Evolutionary conservation across 2,329 filamentous ascomycete genomes (phyloP), one percentile per base, ranked within the genome.

Genomic region (Chaetomiaceae sp.): DNA sequence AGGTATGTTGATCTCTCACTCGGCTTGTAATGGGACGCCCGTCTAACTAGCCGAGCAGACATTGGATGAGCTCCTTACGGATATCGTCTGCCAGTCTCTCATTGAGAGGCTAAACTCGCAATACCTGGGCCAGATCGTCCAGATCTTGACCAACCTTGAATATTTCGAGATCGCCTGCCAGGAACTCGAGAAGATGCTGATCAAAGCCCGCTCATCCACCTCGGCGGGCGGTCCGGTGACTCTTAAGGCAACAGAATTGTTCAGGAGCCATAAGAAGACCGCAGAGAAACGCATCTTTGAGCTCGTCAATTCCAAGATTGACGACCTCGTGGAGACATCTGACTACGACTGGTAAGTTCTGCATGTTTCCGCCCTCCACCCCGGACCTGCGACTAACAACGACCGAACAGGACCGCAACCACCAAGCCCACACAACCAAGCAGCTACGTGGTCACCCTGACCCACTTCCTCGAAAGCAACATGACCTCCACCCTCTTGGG

Each of bases 211-310:
- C 46, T 91, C 89, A 7, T 90, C 89, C 6, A 85, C 84, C 12
- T 89, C 88, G 1, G 87, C 88, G 2, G 88, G 89, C 3, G 90
- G 89, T 0, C 87, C 90, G 0, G 82, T 96, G 51, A 83, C 84
- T 4, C 77, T 97, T 5, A 81, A 80, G 23, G 94, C 95, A 0
- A 97, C 94, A 0, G 87, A 90, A 60, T 82, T 89, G 55, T 99
- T 99, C 69, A 81, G 84, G 37, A 85, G 81, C 64, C 91, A 95
- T 67, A 96, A 96, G 72, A 96, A 97, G 73, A 91, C 88, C 1
- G 94, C 94, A 0, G 92, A 96, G 67, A 96, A 96, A 72, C 87
- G 95, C 31, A 97, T 99, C 54, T 99, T 99, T 66, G 95, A 99
- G 71, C 81, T 99, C 0, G 94, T 99, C 59, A 97, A 99, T 72